phyloP scores from a whole-genome alignment of 2,329 filamentous ascomycete species.

The Colletotrichum sp. region DNA sequence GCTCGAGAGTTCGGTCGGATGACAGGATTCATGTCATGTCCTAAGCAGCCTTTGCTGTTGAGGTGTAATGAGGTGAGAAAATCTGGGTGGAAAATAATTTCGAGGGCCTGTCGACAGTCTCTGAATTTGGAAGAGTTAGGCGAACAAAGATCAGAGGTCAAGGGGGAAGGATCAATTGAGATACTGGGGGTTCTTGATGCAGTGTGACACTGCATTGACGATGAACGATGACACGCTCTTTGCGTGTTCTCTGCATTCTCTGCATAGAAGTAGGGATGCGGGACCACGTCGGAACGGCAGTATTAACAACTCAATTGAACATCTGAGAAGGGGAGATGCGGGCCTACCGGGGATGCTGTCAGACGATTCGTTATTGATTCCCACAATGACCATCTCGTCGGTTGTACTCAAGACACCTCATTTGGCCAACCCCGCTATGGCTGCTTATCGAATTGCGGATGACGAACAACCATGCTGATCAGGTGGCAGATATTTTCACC shows the following conservation, averaged over 20 bases:
- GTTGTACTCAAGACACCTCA: too few species aligned
- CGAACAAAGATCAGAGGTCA: too few species aligned
- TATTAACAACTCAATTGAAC: neutral
- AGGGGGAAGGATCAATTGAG: neutral
- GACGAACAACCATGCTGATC: neutral
- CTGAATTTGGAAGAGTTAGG: too few species aligned
- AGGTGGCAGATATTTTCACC: neutral
- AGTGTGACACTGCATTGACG: neutral
- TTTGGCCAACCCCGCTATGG: too few species aligned
- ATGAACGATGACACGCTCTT: neutral
- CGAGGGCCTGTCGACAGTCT: too few species aligned
- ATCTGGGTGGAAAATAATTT: too few species aligned
- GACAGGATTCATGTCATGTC: too few species aligned
- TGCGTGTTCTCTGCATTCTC: neutral
- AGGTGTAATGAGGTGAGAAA: too few species aligned
- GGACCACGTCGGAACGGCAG: neutral
- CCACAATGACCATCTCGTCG: too few species aligned
- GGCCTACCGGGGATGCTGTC: neutral
- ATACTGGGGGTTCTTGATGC: neutral
- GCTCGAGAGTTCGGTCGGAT: accelerated
- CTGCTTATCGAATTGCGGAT: too few species aligned
- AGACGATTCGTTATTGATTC: neutral
- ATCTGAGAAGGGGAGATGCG: neutral
- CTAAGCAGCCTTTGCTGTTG: too few species aligned
- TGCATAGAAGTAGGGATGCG: neutral